Conservation (phyloP, 148 eudicot genomes). For the Bassia scoparia region DNA sequence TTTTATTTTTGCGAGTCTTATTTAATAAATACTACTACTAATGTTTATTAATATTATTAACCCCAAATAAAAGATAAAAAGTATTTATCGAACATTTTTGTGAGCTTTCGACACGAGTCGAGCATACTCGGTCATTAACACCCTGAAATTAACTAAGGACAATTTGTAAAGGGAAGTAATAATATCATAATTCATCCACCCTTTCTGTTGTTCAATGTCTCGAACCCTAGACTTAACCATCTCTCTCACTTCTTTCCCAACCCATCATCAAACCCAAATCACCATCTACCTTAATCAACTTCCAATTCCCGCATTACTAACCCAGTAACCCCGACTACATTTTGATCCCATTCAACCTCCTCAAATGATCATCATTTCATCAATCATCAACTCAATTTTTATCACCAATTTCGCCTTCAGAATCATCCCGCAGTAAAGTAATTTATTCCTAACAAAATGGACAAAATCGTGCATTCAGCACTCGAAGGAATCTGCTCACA, state of each 20-base stretch:
- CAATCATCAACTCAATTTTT: conserved; percentile 8
- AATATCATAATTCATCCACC: no score
- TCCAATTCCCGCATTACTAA: conserved; percentile 2
- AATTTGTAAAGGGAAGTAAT: no score
- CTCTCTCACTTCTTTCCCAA: not conserved
- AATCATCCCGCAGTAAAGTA: not conserved
- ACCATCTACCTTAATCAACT: conserved; percentile 12
- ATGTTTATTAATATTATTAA: no score
- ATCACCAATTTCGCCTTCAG: not conserved
- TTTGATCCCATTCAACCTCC: not conserved
- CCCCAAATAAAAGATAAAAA: no score
- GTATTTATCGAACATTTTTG: no score
- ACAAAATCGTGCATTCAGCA: conserved; percentile 54
- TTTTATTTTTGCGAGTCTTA: no score
- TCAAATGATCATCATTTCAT: not conserved
- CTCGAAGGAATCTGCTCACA: conserved; percentile 63
- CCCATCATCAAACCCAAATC: not conserved
- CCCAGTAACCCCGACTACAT: not conserved
- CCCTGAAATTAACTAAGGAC: no score
- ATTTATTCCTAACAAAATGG: conserved; percentile 37
- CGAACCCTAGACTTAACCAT: conserved; percentile 16
- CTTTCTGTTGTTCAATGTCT: not conserved
- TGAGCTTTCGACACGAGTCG: no score
- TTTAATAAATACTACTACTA: no score
- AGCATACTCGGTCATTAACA: no score